Base-by-base conservation (phyloP, 176 grass and related monocot species). In the Musa acuminata region DNA sequence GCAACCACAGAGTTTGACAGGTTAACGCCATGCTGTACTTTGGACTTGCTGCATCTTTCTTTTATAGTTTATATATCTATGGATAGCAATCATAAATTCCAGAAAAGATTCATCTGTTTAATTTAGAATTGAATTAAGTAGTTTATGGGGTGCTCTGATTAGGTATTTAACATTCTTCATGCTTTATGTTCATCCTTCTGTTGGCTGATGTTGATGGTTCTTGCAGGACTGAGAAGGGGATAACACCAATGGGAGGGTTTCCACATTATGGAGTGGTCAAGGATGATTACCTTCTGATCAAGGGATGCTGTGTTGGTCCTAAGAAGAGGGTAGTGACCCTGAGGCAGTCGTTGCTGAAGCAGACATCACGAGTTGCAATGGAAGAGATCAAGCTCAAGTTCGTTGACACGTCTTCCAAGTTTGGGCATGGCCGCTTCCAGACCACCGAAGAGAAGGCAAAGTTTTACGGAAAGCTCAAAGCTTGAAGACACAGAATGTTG, bases 301-400 rank as follows among this genome's bases (percentile, higher is more conserved):
- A 92, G 83, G 93, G 93, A 9, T 92, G 93, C 77, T 90, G 85
- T 1, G 87, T 92, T 0, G 93, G 93, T 2, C 93, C 93, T 4
- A 96, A 96, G 85, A 96, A 96, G 85, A 83, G 93, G 1, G 89
- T 96, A 0, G 85, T 96, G 2, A 96, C 93, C 62, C 89, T 96
- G 6, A 87, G 93, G 52, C 93, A 90, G 62, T 92, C 87, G 64
- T 81, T 96, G 26, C 71, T 96, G 19, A 90, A 90, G 72, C 93
- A 96, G 74, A 96, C 93, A 11, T 92, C 87, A 0, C 87, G 93
- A 13, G 2, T 90, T 1, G 89, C 93, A 10, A 76, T 92, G 1
- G 93, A 97, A 77, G 87, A 97, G 22, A 97, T 97, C 85, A 97
- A 97, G 70, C 85, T 96, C 85, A 96, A 96, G 83, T 96, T 96